Conservation (phyloP, 164 flowering plant species). For the Houttuynia cordata region DNA sequence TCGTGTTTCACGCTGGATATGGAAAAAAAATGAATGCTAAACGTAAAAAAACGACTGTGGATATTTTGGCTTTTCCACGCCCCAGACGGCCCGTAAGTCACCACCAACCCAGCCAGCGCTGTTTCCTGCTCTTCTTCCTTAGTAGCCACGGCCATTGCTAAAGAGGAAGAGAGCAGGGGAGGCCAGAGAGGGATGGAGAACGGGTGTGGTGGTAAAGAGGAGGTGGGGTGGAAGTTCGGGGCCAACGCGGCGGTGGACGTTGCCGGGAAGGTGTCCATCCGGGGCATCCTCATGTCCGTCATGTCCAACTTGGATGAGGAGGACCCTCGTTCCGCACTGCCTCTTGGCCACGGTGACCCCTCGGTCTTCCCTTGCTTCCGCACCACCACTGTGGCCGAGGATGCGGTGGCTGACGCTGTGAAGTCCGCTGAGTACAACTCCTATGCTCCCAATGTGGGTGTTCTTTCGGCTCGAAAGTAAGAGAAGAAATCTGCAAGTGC, state of each 20-base stretch:
- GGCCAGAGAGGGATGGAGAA: neutral
- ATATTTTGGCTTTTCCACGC: too few species aligned
- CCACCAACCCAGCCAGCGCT: neutral
- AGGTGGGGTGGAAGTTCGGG: slow-evolving; percentile 18
- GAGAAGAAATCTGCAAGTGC: neutral
- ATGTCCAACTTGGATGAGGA: slow-evolving; percentile 13
- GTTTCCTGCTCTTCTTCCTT: neutral
- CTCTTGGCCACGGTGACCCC: slow-evolving; percentile 39
- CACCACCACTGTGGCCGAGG: slow-evolving; percentile 19
- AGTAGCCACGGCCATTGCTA: too few species aligned
- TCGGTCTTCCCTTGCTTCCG: slow-evolving; percentile 27
- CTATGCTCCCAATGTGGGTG: slow-evolving; percentile 16
- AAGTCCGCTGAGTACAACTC: slow-evolving; percentile 21
- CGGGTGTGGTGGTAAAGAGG: slow-evolving; percentile 7
- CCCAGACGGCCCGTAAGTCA: too few species aligned
- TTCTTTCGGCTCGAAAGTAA: slow-evolving; percentile 18
- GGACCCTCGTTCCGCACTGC: slow-evolving; percentile 10
- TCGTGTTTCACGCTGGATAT: too few species aligned
- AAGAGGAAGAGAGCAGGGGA: neutral
- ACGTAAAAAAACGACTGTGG: too few species aligned
- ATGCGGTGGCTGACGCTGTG: slow-evolving; percentile 23
- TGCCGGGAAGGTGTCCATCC: slow-evolving; percentile 13
- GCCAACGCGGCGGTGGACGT: slow-evolving; percentile 11
- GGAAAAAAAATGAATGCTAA: too few species aligned
- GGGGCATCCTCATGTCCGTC: slow-evolving; percentile 15